Evolutionary conservation across 768 basidiomycete species (phyloP).

Genomic region (Leccinum longicurvipes): DNA sequence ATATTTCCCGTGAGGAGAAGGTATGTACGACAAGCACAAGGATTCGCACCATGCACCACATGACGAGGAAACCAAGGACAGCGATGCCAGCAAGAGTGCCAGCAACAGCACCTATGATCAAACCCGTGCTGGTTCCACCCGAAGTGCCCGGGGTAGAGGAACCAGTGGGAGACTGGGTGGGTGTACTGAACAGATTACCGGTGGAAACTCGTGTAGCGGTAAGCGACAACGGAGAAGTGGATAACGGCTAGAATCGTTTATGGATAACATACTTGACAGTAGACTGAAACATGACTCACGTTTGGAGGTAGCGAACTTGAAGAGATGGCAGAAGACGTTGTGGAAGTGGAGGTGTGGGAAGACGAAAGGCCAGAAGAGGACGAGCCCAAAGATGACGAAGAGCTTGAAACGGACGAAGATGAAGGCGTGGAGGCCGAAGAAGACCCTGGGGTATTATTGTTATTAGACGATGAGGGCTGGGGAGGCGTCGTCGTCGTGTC

Average conservation of each 20-base stretch:
- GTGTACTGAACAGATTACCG: not conserved
- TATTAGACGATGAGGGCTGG: not conserved
- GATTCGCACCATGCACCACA: conserved; percentile 45
- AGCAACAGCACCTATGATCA: conserved; percentile 41
- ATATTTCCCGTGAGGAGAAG: conserved; percentile 4
- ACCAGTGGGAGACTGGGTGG: conserved; percentile 10
- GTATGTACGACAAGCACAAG: not conserved
- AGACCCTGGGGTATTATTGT: conserved; percentile 13
- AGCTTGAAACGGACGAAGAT: not conserved
- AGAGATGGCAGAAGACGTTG: conserved; percentile 4
- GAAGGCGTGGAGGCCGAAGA: conserved; percentile 4
- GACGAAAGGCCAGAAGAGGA: conserved; percentile 4
- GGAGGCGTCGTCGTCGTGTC: not conserved
- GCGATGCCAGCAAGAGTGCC: conserved; percentile 46
- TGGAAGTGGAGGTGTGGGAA: conserved; percentile 2
- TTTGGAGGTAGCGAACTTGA: not conserved
- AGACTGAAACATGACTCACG: conserved; percentile 16
- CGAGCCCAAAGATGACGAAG: conserved; percentile 6
- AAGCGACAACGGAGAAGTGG: not conserved
- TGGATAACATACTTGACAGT: not conserved
- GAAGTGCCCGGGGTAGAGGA: conserved; percentile 35
- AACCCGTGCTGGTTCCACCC: conserved; percentile 30
- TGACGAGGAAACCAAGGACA: conserved; percentile 37
- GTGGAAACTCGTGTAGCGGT: not conserved
- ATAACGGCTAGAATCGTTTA: not conserved